Conservation (phyloP, 2,329 filamentous ascomycete species). For the Seiridium cupressi region DNA sequence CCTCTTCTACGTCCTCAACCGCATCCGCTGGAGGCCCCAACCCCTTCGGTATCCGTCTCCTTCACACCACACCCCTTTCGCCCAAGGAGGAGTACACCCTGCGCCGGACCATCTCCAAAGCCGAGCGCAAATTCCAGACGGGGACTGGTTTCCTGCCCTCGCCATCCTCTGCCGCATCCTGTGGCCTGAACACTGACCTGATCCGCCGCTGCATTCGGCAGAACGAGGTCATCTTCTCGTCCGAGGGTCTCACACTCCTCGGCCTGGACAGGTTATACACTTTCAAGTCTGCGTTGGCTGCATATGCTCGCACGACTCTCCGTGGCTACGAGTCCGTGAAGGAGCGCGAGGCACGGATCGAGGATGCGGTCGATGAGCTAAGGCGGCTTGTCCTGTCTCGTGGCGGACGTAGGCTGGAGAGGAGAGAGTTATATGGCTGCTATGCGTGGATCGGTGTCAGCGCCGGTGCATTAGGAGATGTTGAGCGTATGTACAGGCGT, state of each 20-base stretch:
- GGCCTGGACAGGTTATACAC: constrained; percentile 63
- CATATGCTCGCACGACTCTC: constrained; percentile 46
- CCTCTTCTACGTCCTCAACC: constrained; percentile 1
- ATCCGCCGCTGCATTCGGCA: constrained; percentile 56
- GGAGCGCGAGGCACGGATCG: constrained; percentile 37
- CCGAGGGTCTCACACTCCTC: constrained; percentile 57
- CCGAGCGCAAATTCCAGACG: constrained; percentile 45
- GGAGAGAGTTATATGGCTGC: constrained; percentile 49
- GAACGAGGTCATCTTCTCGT: constrained; percentile 60
- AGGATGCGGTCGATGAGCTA: constrained; percentile 63
- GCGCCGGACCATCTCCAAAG: constrained; percentile 47
- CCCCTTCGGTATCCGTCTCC: constrained; percentile 48
- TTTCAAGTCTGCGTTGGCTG: constrained; percentile 59
- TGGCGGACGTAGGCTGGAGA: constrained; percentile 46
- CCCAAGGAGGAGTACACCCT: constrained; percentile 47
- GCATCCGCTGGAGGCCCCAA: constrained; percentile 24
- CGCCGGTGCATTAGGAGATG: constrained; percentile 48
- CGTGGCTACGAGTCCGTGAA: constrained; percentile 11
- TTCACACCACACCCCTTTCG: constrained; percentile 45
- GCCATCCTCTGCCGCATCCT: constrained; percentile 38
- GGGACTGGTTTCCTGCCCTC: constrained; percentile 33
- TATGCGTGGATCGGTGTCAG: constrained; percentile 58
- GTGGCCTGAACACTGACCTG: constrained; percentile 48
- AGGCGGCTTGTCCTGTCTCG: constrained; percentile 56
- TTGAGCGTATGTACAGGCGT: constrained; percentile 54